Evolutionary conservation across 106 monocot species (phyloP), one percentile per base, ranked within the genome.

Genomic region (Narthecium ossifragum): DNA sequence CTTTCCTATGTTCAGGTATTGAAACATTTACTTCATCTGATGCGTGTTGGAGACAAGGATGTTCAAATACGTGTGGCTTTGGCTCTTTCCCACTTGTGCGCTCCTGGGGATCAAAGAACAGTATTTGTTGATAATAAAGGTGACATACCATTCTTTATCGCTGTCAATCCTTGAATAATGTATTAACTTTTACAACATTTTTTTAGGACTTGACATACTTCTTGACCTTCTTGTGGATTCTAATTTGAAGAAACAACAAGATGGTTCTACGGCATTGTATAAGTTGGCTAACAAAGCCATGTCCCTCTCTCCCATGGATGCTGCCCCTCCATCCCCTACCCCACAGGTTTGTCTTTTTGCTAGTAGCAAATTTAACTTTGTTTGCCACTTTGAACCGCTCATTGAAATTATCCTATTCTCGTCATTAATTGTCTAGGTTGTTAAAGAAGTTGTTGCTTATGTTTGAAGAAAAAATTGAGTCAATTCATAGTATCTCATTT

Each of bases 121-220:
- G 85, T 91, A 67, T 98, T 98, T 64, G 78, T 98, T 58, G 84
- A 91, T 51, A 87, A 81, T 65, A 87, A 85, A 73, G 98, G 96
- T 96, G 78, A 9, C 65, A 1, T 46, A 43, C 43, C 39, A 39
- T 39, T 17, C 12, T n/a, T n/a, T 17, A 13, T 43, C 18, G 43
- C 6, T 17, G 43, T 18, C 18, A 0, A 24, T 26, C 21, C 8
- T 53, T 18, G 23, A 1, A 40, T 73, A 29, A n/a, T n/a, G n/a
- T n/a, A n/a, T n/a, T n/a, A n/a, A n/a, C 13, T 34, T 18, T 23
- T 34, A 30, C 59, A 38, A 45, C 53, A 46, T 55, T 61, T 46
- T 37, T 73, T 25, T 55, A 94, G 98, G 98, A 0, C 87, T 98
- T 49, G 91, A 91, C 21, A 63, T 98, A 62, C 91, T 98, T 52